phyloP scores from a whole-genome alignment of 129 eudicot genomes.

The Tagetes patula region DNA sequence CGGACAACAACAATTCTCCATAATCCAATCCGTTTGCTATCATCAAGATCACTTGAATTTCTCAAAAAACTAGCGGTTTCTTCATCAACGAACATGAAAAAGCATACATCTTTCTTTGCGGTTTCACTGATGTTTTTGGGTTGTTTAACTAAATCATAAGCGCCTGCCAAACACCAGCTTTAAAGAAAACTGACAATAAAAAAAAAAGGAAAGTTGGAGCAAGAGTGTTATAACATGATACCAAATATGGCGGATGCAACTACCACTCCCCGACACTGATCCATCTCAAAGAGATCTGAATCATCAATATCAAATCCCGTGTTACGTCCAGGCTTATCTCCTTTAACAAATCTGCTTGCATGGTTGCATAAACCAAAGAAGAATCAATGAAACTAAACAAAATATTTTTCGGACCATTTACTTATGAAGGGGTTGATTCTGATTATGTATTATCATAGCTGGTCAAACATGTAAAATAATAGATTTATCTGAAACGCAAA shows the following conservation, averaged over 20 bases:
- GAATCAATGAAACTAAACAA: constrained; percentile 3
- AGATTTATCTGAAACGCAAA: not conserved
- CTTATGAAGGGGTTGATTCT: not conserved
- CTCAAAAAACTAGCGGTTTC: constrained; percentile 70
- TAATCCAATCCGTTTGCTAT: constrained; percentile 61
- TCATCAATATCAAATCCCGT: constrained; percentile 92
- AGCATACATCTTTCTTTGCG: constrained; percentile 67
- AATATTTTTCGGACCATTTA: not conserved
- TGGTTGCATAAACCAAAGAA: constrained; percentile 16
- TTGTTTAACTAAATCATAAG: constrained; percentile 80
- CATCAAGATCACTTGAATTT: constrained; percentile 56
- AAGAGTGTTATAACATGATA: constrained; percentile 34
- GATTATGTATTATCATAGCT: not conserved
- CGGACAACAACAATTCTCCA: constrained; percentile 87
- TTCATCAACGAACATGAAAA: constrained; percentile 90
- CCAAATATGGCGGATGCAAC: constrained; percentile 99
- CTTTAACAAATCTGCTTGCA: constrained; percentile 72
- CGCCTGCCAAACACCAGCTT: constrained; percentile 46
- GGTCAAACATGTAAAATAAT: not conserved
- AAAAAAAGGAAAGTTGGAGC: not conserved
- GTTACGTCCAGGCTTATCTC: constrained; percentile 65
- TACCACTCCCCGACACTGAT: constrained; percentile 70
- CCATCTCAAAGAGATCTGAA: constrained; percentile 87
- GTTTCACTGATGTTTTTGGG: constrained; percentile 79
- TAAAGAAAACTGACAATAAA: not conserved